A percentile compares a stretch with the other conserved stretches of the same genome.
Evolutionary conservation across 2,329 filamentous ascomycete species (phyloP).

Genomic region (Dothidotthia symphoricarpi): DNA sequence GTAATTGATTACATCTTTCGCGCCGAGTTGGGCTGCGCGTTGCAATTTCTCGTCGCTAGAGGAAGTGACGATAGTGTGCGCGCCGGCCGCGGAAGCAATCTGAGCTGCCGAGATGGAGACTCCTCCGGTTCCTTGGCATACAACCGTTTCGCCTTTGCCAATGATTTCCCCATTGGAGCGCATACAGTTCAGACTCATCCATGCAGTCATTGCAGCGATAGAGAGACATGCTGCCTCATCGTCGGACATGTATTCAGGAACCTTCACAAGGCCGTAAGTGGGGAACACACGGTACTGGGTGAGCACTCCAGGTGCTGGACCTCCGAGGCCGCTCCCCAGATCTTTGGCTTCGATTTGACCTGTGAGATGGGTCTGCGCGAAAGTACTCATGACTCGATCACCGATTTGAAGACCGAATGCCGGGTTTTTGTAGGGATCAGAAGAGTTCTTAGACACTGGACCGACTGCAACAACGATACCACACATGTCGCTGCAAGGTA

Average conservation of each 20-base stretch:
- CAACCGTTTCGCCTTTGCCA: conserved; percentile 40
- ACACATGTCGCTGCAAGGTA: conserved; percentile 71
- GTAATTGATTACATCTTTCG: conserved; percentile 62
- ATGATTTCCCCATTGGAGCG: conserved; percentile 54
- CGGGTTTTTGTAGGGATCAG: conserved; percentile 48
- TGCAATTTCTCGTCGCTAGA: conserved; percentile 56
- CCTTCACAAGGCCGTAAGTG: conserved; percentile 54
- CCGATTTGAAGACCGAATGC: conserved; percentile 43
- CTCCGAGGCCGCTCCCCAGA: conserved; percentile 59
- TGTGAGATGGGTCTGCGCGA: conserved; percentile 56
- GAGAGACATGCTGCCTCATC: conserved; percentile 62
- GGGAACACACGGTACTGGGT: conserved; percentile 61
- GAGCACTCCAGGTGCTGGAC: conserved; percentile 59
- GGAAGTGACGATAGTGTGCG: conserved; percentile 57
- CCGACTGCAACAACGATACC: conserved; percentile 58
- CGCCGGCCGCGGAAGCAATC: conserved; percentile 45
- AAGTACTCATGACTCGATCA: conserved; percentile 66
- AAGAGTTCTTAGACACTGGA: conserved; percentile 37
- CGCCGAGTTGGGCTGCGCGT: conserved; percentile 56
- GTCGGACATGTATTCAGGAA: conserved; percentile 57
- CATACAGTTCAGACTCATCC: conserved; percentile 64
- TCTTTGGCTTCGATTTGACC: conserved; percentile 60
- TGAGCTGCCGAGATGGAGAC: conserved; percentile 43
- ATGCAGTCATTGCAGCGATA: conserved; percentile 62
- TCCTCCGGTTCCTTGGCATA: conserved; percentile 49